Evolutionary conservation across 306 rosid genomes (phyloP).

Genomic region (Dalbergia cultrata): DNA sequence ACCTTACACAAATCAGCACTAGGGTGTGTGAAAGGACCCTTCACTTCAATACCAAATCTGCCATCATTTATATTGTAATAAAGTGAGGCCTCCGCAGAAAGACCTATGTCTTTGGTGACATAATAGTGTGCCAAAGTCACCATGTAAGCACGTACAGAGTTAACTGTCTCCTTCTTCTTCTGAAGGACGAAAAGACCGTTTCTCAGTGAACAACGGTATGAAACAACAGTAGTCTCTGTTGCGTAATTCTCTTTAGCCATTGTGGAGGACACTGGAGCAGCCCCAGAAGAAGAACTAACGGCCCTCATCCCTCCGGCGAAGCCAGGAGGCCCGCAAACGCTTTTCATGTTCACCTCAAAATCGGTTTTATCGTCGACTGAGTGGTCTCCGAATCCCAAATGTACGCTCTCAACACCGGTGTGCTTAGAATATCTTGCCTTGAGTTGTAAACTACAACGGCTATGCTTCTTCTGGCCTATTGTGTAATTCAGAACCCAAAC

Average conservation of each 20-base stretch:
- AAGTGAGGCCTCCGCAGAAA: conserved; percentile 34
- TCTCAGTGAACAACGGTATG: no score
- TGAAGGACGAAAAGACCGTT: no score
- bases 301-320: no score
- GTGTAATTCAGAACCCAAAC: not conserved
- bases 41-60: conserved; percentile 17
- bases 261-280: no score
- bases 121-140: conserved; percentile 42
- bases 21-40: conserved; percentile 40
- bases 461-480: not conserved
- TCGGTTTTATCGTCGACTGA: not conserved
- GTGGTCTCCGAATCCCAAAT: not conserved
- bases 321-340: not conserved
- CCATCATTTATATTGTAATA: not conserved
- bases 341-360: not conserved
- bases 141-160: not conserved
- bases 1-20: conserved; percentile 27
- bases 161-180: not conserved
- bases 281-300: no score
- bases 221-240: no score
- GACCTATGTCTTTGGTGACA: conserved; percentile 37
- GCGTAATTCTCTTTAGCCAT: no score
- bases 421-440: not conserved
- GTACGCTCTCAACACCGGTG: not conserved
- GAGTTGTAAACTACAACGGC: not conserved